Evolutionary conservation across 768 basidiomycete species (phyloP).

Genomic region (Kondoa malvinella): DNA sequence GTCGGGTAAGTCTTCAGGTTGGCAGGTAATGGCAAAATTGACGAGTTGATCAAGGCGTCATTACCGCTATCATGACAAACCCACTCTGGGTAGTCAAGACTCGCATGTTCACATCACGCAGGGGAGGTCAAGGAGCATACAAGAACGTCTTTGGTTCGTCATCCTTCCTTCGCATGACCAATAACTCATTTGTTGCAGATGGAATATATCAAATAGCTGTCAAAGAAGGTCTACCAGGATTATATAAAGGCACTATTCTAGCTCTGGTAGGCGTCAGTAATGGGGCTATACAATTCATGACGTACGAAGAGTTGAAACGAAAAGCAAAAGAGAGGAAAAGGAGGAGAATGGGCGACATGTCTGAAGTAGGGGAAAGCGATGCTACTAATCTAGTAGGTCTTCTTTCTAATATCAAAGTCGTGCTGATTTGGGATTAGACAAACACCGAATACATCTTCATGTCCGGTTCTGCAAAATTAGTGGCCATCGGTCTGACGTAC

Average conservation of each 20-base stretch:
- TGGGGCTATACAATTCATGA: slow-evolving; percentile 87
- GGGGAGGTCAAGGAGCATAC: slow-evolving; percentile 55
- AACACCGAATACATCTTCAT: slow-evolving; percentile 81
- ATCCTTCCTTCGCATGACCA: slow-evolving; percentile 1
- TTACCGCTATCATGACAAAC: slow-evolving; percentile 85
- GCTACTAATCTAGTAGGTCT: slow-evolving; percentile 68
- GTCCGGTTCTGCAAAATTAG: slow-evolving; percentile 76
- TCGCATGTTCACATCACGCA: slow-evolving; percentile 73
- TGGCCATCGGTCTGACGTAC: slow-evolving; percentile 69
- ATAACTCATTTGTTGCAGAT: slow-evolving; percentile 34
- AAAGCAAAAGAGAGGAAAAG: slow-evolving; percentile 45
- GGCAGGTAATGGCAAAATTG: slow-evolving; percentile 8
- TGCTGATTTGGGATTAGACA: slow-evolving; percentile 40
- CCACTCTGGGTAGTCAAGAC: slow-evolving; percentile 97
- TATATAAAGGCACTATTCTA: slow-evolving; percentile 72
- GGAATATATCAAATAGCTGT: slow-evolving; percentile 55
- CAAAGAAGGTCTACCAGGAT: slow-evolving; percentile 57
- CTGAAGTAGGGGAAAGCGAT: slow-evolving; percentile 37
- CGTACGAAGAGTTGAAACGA: slow-evolving; percentile 86
- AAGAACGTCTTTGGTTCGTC: slow-evolving; percentile 33
- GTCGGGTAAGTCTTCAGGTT: slow-evolving; percentile 57
- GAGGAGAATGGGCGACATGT: slow-evolving; percentile 1
- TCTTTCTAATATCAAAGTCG: not conserved
- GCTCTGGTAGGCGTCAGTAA: slow-evolving; percentile 85
- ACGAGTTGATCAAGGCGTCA: slow-evolving; percentile 48